Evolutionary conservation across 148 eudicot species (phyloP).

Genomic region (Rhododendron henanense): DNA sequence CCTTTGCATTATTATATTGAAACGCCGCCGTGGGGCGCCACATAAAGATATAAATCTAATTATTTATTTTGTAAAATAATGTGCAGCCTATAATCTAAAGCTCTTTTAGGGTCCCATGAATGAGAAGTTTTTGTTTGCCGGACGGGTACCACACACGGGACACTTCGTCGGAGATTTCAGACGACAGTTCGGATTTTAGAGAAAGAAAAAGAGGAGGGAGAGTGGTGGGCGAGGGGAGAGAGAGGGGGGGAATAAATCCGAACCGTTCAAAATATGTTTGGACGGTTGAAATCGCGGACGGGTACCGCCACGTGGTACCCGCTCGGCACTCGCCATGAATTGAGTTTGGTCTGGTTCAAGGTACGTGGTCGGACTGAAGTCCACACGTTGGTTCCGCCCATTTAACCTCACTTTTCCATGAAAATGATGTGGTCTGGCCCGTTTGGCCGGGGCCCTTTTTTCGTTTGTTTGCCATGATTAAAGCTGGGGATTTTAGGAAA

Average conservation of each 20-base stretch:
- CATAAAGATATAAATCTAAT: neutral
- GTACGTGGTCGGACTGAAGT: neutral
- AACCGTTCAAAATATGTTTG: too few species aligned
- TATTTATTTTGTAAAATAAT: too few species aligned
- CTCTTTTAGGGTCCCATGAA: neutral
- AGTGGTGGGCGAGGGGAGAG: too few species aligned
- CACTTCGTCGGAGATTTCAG: too few species aligned
- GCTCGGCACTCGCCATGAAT: too few species aligned
- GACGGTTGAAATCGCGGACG: too few species aligned
- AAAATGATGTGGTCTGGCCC: neutral
- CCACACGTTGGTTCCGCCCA: neutral
- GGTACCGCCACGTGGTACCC: too few species aligned
- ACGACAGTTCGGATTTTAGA: too few species aligned
- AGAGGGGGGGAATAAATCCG: too few species aligned
- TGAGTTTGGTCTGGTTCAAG: neutral
- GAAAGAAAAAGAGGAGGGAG: too few species aligned
- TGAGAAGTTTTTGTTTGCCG: neutral
- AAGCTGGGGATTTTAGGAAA: neutral
- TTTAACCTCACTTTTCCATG: neutral
- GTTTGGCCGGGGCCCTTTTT: neutral
- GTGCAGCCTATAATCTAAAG: too few species aligned
- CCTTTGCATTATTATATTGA: neutral
- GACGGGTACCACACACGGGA: too few species aligned
- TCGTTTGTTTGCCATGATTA: neutral
- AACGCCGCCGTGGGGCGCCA: slow-evolving; percentile 1